Evolutionary conservation across 2,329 filamentous ascomycete genomes (phyloP).

Genomic region (Epichloe aotearoae): DNA sequence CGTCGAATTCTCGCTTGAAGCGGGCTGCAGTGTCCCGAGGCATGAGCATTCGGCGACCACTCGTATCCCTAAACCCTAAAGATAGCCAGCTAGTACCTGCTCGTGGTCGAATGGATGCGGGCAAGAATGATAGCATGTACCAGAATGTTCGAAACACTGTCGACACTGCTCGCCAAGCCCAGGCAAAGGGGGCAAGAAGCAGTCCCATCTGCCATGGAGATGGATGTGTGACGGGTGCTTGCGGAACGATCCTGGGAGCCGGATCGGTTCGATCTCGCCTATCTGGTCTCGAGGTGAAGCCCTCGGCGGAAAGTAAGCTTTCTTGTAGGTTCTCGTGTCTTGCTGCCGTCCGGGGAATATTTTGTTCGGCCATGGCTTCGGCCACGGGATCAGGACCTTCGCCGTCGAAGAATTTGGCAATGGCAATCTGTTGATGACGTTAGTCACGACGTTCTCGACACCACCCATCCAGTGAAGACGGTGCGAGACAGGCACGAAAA

Average conservation of each 20-base stretch:
- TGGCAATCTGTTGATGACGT: slow-evolving; percentile 56
- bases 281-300: slow-evolving; percentile 11
- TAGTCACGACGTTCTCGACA: background rate
- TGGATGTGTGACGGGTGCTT: slow-evolving; percentile 52
- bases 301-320: slow-evolving; percentile 29
- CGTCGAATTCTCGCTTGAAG: slow-evolving; percentile 87
- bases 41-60: slow-evolving; percentile 60
- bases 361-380: slow-evolving; percentile 55
- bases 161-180: slow-evolving; percentile 61
- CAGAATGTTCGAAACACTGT: slow-evolving; percentile 59
- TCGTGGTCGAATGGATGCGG: slow-evolving; percentile 46
- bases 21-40: slow-evolving; percentile 79
- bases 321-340: slow-evolving; percentile 65
- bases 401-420: slow-evolving; percentile 95
- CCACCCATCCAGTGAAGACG: background rate
- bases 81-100: slow-evolving; percentile 39
- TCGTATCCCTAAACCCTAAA: slow-evolving; percentile 44
- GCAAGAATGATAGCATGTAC: slow-evolving; percentile 70
- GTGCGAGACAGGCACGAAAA: too few relatives aligned
- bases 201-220: slow-evolving; percentile 66
- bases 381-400: slow-evolving; percentile 73
- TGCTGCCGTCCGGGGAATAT: slow-evolving; percentile 47
- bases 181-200: slow-evolving; percentile 67
- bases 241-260: slow-evolving; percentile 79
- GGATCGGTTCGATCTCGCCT: slow-evolving; percentile 35